phyloP scores from a whole-genome alignment of 1,139 yeast genomes.

The Pichia kudriavzevii region DNA sequence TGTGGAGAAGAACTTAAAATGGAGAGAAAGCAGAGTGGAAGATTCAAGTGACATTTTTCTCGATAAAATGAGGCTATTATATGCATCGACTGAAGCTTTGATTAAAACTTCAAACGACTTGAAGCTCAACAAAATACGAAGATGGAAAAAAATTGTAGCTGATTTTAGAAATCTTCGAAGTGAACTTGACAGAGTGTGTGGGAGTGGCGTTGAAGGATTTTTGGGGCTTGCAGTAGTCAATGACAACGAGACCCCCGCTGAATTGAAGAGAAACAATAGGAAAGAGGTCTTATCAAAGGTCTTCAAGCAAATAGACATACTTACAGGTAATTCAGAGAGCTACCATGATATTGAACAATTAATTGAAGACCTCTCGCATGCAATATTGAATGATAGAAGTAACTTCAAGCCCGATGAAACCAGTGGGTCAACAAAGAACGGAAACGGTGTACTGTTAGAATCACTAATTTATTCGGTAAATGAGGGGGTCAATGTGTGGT shows the following conservation, averaged over 20 bases:
- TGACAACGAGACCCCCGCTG: no score
- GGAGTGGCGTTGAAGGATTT: conserved; percentile 13
- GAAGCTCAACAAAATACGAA: conserved; percentile 33
- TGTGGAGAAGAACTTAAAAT: conserved; percentile 2
- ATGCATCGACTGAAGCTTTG: conserved; percentile 31
- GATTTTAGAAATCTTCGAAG: conserved; percentile 18
- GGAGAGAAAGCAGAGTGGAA: conserved; percentile 9
- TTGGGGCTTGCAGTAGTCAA: no score
- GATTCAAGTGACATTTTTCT: conserved; percentile 15
- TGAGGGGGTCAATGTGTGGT: conserved; percentile 14
- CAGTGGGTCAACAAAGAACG: not conserved
- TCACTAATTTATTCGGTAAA: conserved; percentile 4
- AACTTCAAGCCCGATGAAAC: no score
- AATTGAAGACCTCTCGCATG: conserved; percentile 8
- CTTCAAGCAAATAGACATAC: conserved; percentile 12
- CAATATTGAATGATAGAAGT: conserved; percentile 4
- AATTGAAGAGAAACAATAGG: no score
- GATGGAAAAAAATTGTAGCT: conserved; percentile 42
- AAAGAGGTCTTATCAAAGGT: conserved; percentile 6
- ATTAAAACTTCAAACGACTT: conserved; percentile 34
- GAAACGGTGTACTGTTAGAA: conserved; percentile 1
- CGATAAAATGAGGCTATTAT: conserved; percentile 27
- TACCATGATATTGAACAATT: conserved; percentile 4
- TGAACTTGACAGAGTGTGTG: conserved; percentile 18
- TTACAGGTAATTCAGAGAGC: conserved; percentile 5